A percentile compares a stretch with the other conserved stretches of the same genome.
phyloP scores from a whole-genome alignment of 2,329 filamentous ascomycete genomes.

The Pleurostoma richardsiae region DNA sequence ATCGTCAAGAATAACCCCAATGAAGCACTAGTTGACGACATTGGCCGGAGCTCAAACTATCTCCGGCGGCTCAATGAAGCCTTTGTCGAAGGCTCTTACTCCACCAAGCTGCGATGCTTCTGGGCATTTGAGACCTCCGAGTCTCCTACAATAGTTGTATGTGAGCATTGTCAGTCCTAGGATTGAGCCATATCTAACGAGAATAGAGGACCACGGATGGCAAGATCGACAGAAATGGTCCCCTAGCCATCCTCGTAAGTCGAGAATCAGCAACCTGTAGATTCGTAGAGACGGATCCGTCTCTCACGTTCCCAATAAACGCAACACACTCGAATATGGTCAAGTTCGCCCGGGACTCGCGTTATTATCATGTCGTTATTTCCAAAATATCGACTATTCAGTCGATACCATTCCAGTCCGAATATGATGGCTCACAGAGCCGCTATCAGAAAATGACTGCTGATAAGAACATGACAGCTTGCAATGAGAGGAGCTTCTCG shows the following conservation, averaged over 20 bases:
- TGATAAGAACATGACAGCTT: too few relatives aligned
- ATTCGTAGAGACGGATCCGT: slow-evolving; percentile 1
- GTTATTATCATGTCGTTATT: too few relatives aligned
- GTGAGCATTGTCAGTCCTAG: not conserved
- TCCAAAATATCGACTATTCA: too few relatives aligned
- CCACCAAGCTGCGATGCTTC: slow-evolving; percentile 3
- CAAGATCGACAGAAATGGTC: slow-evolving; percentile 7
- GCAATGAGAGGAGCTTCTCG: too few relatives aligned
- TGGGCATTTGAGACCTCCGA: slow-evolving; percentile 17
- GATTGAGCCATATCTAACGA: not conserved
- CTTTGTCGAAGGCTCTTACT: slow-evolving; percentile 9
- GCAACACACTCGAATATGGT: slow-evolving; percentile 16
- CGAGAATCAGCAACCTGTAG: slow-evolving; percentile 14
- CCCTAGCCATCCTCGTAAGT: slow-evolving; percentile 11
- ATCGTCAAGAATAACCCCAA: slow-evolving; percentile 14
- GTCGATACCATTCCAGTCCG: too few relatives aligned
- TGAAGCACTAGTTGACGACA: slow-evolving; percentile 6
- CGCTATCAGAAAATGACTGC: too few relatives aligned
- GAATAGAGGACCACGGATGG: slow-evolving; percentile 6
- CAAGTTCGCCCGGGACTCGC: slow-evolving; percentile 8
- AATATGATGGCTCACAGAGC: too few relatives aligned
- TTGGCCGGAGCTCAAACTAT: slow-evolving; percentile 7
- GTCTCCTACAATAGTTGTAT: slow-evolving; percentile 12
- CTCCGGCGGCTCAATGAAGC: slow-evolving; percentile 5
- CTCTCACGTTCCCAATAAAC: slow-evolving; percentile 12